Evolutionary conservation across 768 basidiomycete genomes (phyloP), one percentile per base, ranked within the genome.

Genomic region (Tulasnella sp.): DNA sequence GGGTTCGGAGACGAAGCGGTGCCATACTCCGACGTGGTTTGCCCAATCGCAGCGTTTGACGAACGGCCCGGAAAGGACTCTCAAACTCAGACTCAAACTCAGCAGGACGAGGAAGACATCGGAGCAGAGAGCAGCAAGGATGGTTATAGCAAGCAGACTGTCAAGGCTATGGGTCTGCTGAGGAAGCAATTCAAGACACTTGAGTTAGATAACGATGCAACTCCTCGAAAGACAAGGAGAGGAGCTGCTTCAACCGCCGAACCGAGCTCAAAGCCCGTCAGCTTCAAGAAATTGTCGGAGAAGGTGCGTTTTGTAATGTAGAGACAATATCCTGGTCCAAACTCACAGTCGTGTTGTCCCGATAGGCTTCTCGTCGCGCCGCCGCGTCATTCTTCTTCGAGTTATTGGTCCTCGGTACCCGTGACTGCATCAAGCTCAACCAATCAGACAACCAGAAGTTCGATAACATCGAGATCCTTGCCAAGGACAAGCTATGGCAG

Each of bases 311-410:
- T 32, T 57, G 37, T n/a, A 35, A 6, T 23, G 75, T 18, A 57
- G 71, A n/a, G 23, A 70, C 20, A 35, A 76, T 70, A 48, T 37
- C 23, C 16, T 26, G 46, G 70, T 51, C 46, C 57, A 42, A 20
- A 40, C 74, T 51, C 74, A n/a, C 40, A 71, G 44, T 35, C 20
- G 23, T 16, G 48, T 32, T 15, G 35, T 40, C 7, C 67, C 37
- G 29, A 70, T 81, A 96, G 94, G 92, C 95, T 16, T 93, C 94
- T 13, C 91, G 94, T 70, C 90, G 95, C 57, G 98, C 96, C 16
- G 95, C 97, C 1, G 90, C 97, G 0, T 91, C 95, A 1, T 98
- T 99, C 87, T 99, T 99, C 88, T 99, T 99, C 83, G 98, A 99
- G 84, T 85, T 98, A 44, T 91, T 99, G 39, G 95, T 99, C 1